These are phyloP conservation scores for Candida boidinii DNA, from an alignment of 805 yeast species.

Conservation along the genomic window DNA sequence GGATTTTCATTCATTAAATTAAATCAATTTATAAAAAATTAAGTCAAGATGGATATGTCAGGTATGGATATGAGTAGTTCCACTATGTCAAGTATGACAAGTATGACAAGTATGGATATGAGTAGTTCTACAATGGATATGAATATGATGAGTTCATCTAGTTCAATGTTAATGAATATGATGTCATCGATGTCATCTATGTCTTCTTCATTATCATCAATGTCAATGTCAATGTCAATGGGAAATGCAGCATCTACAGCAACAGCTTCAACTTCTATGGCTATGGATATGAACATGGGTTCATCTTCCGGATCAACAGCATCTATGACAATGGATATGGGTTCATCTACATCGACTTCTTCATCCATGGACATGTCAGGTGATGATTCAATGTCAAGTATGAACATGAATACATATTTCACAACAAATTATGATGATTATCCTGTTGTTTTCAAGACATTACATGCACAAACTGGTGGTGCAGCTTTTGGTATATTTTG, in stretches of 20 bases:
- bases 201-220: slow-evolving; percentile 4
- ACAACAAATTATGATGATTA: slow-evolving; percentile 40
- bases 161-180: slow-evolving; percentile 12
- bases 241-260: slow-evolving; percentile 3
- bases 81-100: slow-evolving; percentile 9
- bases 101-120: slow-evolving; percentile 18
- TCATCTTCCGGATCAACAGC: slow-evolving; percentile 8
- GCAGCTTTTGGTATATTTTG: slow-evolving; percentile 70
- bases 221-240: slow-evolving; percentile 3
- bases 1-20: no score
- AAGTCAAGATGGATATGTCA: slow-evolving; percentile 10
- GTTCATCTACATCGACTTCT: slow-evolving; percentile 4
- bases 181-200: no score
- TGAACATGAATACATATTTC: slow-evolving; percentile 52
- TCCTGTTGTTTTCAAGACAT: slow-evolving; percentile 54
- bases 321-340: slow-evolving; percentile 7
- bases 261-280: slow-evolving; percentile 4
- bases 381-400: slow-evolving; percentile 20
- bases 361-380: slow-evolving; percentile 2
- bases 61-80: slow-evolving; percentile 18
- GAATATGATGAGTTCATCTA: slow-evolving; percentile 12
- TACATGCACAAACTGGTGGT: slow-evolving; percentile 46
- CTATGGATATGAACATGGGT: slow-evolving; percentile 5
- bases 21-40: no score
- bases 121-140: slow-evolving; percentile 12